phyloP scores from a whole-genome alignment of 306 rosid genomes.

The Purshia tridentata region DNA sequence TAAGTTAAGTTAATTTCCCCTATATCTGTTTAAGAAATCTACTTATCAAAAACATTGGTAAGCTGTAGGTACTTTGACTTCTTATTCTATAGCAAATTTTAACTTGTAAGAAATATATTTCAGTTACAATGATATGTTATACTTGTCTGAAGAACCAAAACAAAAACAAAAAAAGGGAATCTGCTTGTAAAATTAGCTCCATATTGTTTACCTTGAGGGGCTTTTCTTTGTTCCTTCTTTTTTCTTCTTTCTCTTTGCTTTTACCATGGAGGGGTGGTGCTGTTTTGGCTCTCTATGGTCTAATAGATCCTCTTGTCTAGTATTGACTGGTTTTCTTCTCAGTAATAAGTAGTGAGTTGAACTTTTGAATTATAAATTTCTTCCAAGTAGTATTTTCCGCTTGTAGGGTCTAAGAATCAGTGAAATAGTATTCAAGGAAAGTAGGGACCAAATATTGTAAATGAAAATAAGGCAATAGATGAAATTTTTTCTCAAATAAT shows the following conservation, averaged over 20 bases:
- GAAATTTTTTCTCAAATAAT: background rate
- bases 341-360: background rate
- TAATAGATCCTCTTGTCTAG: background rate
- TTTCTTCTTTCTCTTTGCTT: background rate
- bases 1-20: background rate
- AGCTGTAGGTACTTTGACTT: background rate
- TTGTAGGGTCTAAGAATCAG: background rate
- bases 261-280: background rate
- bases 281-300: background rate
- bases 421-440: background rate
- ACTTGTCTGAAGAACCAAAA: background rate
- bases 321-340: background rate
- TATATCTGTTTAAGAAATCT: background rate
- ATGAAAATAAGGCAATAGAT: background rate
- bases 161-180: background rate
- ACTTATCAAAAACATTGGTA: background rate
- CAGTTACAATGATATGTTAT: background rate
- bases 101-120: background rate
- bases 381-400: background rate
- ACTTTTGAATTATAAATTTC: background rate
- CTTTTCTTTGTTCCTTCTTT: background rate
- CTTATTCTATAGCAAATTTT: background rate
- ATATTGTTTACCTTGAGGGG: background rate
- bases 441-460: background rate
- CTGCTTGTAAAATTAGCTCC: background rate